A percentile compares a stretch with the other conserved stretches of the same genome.
Conservation (phyloP, 805 yeast genomes). For the Sugiyamaella boreocaroliniensis region DNA sequence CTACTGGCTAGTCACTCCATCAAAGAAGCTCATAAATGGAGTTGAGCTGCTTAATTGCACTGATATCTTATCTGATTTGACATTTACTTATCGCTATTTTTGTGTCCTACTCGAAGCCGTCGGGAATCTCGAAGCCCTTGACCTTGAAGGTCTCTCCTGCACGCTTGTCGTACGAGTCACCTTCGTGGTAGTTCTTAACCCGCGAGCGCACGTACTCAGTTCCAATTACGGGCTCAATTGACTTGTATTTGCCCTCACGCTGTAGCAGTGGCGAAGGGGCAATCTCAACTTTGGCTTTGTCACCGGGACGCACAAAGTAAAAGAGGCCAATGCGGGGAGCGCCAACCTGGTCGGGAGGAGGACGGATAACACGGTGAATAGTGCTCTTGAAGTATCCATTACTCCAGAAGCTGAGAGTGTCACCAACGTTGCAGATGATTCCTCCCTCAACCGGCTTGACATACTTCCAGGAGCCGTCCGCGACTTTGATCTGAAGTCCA, state of each 20-base stretch:
- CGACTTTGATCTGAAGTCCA: slow-evolving; percentile 12
- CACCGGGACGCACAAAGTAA: slow-evolving; percentile 16
- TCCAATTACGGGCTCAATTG: slow-evolving; percentile 7
- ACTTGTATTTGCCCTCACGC: slow-evolving; percentile 8
- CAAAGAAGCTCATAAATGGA: too few species aligned
- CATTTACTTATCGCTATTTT: not conserved
- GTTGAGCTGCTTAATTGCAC: too few species aligned
- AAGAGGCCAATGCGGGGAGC: slow-evolving; percentile 14
- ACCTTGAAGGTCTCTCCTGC: slow-evolving; percentile 11
- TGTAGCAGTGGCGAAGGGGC: slow-evolving; percentile 12
- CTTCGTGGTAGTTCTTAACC: slow-evolving; percentile 11
- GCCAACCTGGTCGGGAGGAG: slow-evolving; percentile 14
- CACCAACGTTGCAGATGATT: slow-evolving; percentile 15
- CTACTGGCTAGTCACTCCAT: too few species aligned
- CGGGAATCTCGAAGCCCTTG: slow-evolving; percentile 11
- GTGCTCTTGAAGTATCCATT: slow-evolving; percentile 15
- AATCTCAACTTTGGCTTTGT: slow-evolving; percentile 5
- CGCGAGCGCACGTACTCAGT: slow-evolving; percentile 11
- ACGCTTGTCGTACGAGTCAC: slow-evolving; percentile 7
- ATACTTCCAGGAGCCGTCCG: slow-evolving; percentile 12
- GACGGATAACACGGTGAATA: slow-evolving; percentile 14
- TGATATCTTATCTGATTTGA: too few species aligned
- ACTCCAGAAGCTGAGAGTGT: slow-evolving; percentile 14
- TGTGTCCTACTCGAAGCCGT: slow-evolving; percentile 5
- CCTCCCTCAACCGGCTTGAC: slow-evolving; percentile 11